phyloP scores from a whole-genome alignment of 1,284 basidiomycete genomes.

The Chalciporus piperatoides region DNA sequence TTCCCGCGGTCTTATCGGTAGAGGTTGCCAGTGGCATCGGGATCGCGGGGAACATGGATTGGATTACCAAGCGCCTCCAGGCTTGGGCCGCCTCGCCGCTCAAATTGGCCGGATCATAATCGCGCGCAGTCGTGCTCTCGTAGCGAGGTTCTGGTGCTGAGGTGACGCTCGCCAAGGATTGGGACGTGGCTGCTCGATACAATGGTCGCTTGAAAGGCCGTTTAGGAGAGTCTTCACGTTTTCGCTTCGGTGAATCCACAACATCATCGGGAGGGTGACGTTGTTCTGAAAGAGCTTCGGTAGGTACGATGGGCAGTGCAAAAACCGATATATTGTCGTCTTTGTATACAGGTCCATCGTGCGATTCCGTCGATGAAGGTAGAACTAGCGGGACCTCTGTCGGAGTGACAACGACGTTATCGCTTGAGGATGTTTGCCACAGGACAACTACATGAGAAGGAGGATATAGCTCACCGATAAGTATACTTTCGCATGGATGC shows the following conservation, averaged over 20 bases:
- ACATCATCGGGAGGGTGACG: background rate
- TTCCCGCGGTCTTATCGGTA: conserved; percentile 3
- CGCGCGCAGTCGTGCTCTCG: conserved; percentile 24
- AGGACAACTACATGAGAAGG: background rate
- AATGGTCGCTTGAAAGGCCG: conserved; percentile 31
- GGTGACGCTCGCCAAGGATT: background rate
- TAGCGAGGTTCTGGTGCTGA: conserved; percentile 9
- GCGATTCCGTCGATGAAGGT: conserved; percentile 22
- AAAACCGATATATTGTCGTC: conserved; percentile 68
- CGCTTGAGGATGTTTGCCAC: conserved; percentile 33
- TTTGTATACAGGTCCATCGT: conserved; percentile 44
- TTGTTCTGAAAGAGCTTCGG: background rate
- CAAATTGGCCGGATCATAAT: conserved; percentile 39
- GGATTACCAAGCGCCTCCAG: conserved; percentile 49
- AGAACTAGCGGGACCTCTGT: conserved; percentile 42
- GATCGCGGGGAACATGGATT: conserved; percentile 56
- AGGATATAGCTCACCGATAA: conserved; percentile 48
- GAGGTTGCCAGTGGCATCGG: conserved; percentile 4
- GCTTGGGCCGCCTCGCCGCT: conserved; percentile 43
- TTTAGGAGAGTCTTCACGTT: conserved; percentile 39
- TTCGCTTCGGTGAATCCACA: conserved; percentile 39
- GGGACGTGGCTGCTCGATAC: background rate
- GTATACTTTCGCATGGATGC: conserved; percentile 67
- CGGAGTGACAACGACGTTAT: conserved; percentile 46
- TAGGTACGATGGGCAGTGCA: conserved; percentile 50